A percentile compares a stretch with the other conserved stretches of the same genome.
phyloP scores from a whole-genome alignment of 1,284 basidiomycete species.

The Earliella scabrosa region DNA sequence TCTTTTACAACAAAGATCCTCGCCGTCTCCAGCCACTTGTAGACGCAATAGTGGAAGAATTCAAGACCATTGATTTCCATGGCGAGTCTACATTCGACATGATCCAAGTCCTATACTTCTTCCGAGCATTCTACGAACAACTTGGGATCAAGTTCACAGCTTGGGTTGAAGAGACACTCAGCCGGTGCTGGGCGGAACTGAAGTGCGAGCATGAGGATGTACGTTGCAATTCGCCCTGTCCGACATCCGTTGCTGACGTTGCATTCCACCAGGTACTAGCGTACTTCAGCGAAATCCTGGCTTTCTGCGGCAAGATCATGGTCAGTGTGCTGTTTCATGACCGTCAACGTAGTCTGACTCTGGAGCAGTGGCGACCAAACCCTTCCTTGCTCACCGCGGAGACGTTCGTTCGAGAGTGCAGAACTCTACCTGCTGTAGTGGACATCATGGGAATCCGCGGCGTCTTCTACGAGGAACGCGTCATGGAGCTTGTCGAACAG shows the following conservation, averaged over 20 bases:
- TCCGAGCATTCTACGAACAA: conserved; percentile 71
- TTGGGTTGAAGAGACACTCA: conserved; percentile 73
- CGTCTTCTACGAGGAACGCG: conserved; percentile 60
- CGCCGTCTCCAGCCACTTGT: conserved; percentile 82
- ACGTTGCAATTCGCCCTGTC: conserved; percentile 22
- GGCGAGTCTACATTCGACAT: conserved; percentile 78
- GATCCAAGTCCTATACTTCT: conserved; percentile 62
- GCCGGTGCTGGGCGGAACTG: conserved; percentile 74
- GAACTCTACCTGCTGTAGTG: conserved; percentile 53
- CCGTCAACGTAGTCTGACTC: background rate
- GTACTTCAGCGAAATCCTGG: conserved; percentile 75
- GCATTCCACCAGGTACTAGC: conserved; percentile 75
- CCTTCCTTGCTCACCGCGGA: conserved; percentile 74
- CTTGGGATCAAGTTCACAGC: conserved; percentile 80
- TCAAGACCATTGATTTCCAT: conserved; percentile 70
- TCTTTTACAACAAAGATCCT: conserved; percentile 83
- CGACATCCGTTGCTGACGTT: background rate
- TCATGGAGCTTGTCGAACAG: conserved; percentile 61
- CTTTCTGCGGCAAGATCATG: conserved; percentile 77
- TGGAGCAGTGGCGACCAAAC: conserved; percentile 57
- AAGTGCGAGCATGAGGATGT: conserved; percentile 82
- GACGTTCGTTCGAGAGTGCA: conserved; percentile 75
- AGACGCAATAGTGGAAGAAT: conserved; percentile 70
- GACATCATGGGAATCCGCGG: conserved; percentile 85
- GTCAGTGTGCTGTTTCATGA: conserved; percentile 39